A percentile compares a stretch with the other conserved stretches of the same genome.
Evolutionary conservation across 768 basidiomycete genomes (phyloP).

Genomic region (Omphalotus guepiniiformis): DNA sequence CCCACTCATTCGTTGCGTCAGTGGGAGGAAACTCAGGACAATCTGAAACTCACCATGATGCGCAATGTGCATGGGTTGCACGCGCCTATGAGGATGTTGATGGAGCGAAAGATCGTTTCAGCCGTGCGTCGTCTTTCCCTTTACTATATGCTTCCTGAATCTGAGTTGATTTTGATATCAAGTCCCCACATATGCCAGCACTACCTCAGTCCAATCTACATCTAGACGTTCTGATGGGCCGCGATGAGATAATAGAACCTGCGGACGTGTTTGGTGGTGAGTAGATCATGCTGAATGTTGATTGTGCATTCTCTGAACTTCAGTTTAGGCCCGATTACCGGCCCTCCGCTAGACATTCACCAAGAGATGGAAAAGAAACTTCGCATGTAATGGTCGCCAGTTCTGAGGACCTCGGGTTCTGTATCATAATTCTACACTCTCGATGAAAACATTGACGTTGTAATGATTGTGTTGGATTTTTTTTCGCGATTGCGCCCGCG

Average conservation of each 20-base stretch:
- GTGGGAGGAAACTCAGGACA: conserved; percentile 96
- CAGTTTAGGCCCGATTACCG: conserved; percentile 49
- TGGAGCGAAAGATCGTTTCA: conserved; percentile 89
- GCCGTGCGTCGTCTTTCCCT: conserved; percentile 43
- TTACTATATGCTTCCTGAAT: neutral
- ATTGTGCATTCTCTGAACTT: neutral
- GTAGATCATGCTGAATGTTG: conserved; percentile 16
- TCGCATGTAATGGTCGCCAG: conserved; percentile 39
- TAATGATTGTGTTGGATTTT: no score
- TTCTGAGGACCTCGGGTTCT: no score
- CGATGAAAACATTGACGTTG: no score
- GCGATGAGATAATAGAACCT: conserved; percentile 78
- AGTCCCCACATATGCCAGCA: conserved; percentile 68
- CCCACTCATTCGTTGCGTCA: conserved; percentile 25
- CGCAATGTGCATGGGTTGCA: conserved; percentile 84
- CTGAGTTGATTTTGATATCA: conserved; percentile 8
- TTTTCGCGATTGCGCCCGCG: no score
- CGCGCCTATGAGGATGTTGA: conserved; percentile 82
- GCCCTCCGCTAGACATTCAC: conserved; percentile 52
- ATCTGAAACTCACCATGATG: conserved; percentile 77
- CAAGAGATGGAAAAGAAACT: conserved; percentile 62
- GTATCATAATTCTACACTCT: no score
- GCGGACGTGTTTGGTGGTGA: conserved; percentile 77
- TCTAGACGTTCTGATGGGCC: conserved; percentile 90
- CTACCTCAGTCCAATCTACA: conserved; percentile 73